A percentile compares a stretch with the other conserved stretches of the same genome.
Evolutionary conservation across 805 yeast species (phyloP).

Genomic region (Myxozyma vanderwaltii): DNA sequence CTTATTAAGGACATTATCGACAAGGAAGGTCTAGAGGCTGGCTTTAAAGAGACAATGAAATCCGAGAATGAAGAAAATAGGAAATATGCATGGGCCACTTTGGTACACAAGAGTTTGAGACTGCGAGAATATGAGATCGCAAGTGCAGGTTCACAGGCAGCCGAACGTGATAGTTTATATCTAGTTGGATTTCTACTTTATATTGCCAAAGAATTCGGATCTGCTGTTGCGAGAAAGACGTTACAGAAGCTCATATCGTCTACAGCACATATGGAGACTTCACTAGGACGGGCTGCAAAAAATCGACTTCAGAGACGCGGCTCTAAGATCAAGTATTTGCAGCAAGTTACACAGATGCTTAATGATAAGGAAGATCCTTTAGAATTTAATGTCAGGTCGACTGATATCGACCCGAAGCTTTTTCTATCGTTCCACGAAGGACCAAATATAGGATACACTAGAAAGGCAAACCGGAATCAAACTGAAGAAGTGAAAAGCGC

Average conservation of each 20-base stretch:
- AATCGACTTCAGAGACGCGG: neutral
- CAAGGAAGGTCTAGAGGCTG: constrained; percentile 10
- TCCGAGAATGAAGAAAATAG: neutral
- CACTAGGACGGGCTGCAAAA: neutral
- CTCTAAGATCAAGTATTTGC: neutral
- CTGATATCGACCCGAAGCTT: neutral
- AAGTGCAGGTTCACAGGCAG: neutral
- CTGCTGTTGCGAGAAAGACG: constrained; percentile 11
- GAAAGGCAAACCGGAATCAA: neutral
- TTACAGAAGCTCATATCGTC: constrained; percentile 5
- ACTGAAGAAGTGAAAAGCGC: neutral
- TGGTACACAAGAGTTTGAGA: constrained; percentile 6
- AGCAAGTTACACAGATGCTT: neutral
- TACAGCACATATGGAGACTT: neutral
- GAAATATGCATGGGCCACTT: constrained; percentile 15
- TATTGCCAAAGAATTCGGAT: constrained; percentile 12
- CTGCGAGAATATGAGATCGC: constrained; percentile 4
- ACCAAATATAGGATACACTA: neutral
- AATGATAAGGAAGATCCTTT: neutral
- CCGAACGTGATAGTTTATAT: constrained; percentile 2
- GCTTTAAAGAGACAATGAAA: neutral
- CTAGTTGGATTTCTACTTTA: constrained; percentile 7
- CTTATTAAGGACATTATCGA: constrained; percentile 11
- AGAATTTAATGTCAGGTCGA: neutral
- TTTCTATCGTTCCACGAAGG: neutral